phyloP scores from a whole-genome alignment of 2,329 filamentous ascomycete species.

The Claviceps cyperi region DNA sequence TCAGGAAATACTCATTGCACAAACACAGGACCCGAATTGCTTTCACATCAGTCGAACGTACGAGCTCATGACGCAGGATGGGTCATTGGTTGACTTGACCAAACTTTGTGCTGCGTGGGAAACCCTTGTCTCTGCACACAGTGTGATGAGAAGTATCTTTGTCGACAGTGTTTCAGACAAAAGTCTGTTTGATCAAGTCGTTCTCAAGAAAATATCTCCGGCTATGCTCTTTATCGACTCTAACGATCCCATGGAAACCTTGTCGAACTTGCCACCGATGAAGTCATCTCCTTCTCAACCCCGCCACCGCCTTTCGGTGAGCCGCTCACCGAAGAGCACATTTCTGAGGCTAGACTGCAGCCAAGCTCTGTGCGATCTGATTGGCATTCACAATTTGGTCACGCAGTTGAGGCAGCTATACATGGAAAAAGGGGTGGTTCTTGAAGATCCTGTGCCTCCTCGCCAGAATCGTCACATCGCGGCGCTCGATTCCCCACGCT shows the following conservation, averaged over 20 bases:
- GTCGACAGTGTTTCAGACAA: constrained; percentile 33
- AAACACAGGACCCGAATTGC: constrained; percentile 25
- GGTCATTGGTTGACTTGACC: constrained; percentile 25
- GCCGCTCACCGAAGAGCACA: constrained; percentile 27
- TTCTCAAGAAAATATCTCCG: constrained; percentile 32
- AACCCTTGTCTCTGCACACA: constrained; percentile 29
- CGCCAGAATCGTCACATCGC: constrained; percentile 15
- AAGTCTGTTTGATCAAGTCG: constrained; percentile 34
- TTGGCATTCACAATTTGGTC: constrained; percentile 31
- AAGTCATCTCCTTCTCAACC: constrained; percentile 23
- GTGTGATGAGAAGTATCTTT: constrained; percentile 35
- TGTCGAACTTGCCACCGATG: constrained; percentile 26
- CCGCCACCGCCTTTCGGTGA: constrained; percentile 36
- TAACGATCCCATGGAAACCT: constrained; percentile 22
- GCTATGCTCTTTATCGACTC: constrained; percentile 40
- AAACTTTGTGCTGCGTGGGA: constrained; percentile 36
- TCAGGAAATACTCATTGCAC: constrained; percentile 34
- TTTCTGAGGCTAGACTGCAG: constrained; percentile 36
- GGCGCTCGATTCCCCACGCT: constrained; percentile 16
- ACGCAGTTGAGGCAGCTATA: constrained; percentile 32
- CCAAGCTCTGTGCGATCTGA: constrained; percentile 34
- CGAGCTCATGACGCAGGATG: constrained; percentile 26
- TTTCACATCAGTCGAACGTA: constrained; percentile 33
- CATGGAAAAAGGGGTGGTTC: constrained; percentile 18
- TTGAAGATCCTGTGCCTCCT: constrained; percentile 11